phyloP scores from a whole-genome alignment of 192 early-diverging fungal species.

The Physocladia obscura region DNA sequence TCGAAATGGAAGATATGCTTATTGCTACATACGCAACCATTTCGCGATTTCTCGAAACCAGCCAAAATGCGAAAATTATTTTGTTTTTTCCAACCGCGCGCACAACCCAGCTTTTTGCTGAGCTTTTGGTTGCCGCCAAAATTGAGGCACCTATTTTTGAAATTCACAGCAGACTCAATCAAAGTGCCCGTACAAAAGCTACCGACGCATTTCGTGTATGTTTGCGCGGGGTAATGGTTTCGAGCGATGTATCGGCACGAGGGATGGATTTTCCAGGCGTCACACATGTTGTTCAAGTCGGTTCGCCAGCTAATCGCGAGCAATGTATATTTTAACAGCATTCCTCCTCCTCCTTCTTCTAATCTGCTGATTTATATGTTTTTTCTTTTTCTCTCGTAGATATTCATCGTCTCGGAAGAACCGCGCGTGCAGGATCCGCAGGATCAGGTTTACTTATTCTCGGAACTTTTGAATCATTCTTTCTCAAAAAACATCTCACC shows the following conservation, averaged over 20 bases:
- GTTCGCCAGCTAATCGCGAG: slow-evolving; percentile 69
- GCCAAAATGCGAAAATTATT: slow-evolving; percentile 68
- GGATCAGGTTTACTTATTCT: slow-evolving; percentile 80
- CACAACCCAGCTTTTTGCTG: slow-evolving; percentile 30
- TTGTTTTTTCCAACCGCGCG: slow-evolving; percentile 82
- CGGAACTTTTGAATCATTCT: slow-evolving; percentile 68
- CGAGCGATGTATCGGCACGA: slow-evolving; percentile 90
- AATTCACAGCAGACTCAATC: slow-evolving; percentile 73
- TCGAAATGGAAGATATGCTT: slow-evolving; percentile 25
- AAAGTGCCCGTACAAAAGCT: slow-evolving; percentile 63
- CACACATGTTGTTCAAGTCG: slow-evolving; percentile 76
- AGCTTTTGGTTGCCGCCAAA: slow-evolving; percentile 39
- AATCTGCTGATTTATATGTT: background rate
- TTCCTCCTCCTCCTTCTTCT: background rate
- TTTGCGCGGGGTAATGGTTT: slow-evolving; percentile 67
- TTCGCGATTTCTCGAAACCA: slow-evolving; percentile 47
- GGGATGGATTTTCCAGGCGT: slow-evolving; percentile 94
- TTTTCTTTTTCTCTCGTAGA: slow-evolving; percentile 43
- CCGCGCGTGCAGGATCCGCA: slow-evolving; percentile 83
- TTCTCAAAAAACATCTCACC: slow-evolving; percentile 46
- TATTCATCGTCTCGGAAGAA: slow-evolving; percentile 87
- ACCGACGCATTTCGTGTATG: slow-evolving; percentile 69
- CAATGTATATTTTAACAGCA: slow-evolving; percentile 31
- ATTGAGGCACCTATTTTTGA: slow-evolving; percentile 28
- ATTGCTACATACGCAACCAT: slow-evolving; percentile 51